phyloP scores from a whole-genome alignment of 352 stramenopile genomes.

The Phytopythium oedochilum region DNA sequence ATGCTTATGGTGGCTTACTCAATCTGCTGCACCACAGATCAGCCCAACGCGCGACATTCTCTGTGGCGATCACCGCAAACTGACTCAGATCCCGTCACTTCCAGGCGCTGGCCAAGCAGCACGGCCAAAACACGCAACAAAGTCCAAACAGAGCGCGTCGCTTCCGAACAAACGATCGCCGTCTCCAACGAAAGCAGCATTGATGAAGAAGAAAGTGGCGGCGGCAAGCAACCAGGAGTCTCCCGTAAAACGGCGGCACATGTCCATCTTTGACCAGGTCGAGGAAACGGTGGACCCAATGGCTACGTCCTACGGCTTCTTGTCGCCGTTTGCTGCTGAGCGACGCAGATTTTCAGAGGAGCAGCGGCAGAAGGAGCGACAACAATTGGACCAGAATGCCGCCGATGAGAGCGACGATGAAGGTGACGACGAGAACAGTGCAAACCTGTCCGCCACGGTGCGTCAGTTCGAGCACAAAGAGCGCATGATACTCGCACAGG shows the following conservation, averaged over 20 bases:
- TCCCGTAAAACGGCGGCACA: background rate
- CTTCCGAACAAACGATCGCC: background rate
- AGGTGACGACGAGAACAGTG: background rate
- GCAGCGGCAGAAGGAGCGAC: background rate
- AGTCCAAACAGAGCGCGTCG: conserved; percentile 4
- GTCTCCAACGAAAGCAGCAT: conserved; percentile 1
- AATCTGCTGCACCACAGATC: conserved; percentile 13
- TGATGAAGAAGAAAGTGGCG: background rate
- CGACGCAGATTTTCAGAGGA: background rate
- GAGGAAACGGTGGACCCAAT: conserved; percentile 16
- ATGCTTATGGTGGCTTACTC: background rate
- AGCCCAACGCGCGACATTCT: conserved; percentile 51
- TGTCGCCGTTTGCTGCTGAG: conserved; percentile 14
- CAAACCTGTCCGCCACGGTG: background rate
- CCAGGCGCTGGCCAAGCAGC: background rate
- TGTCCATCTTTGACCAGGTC: conserved; percentile 7
- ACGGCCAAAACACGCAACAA: conserved; percentile 3
- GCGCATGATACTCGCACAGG: conserved; percentile 21
- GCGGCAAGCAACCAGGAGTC: conserved; percentile 10
- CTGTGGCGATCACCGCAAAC: conserved; percentile 34
- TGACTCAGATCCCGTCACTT: conserved; percentile 47
- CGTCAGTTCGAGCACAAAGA: conserved; percentile 34
- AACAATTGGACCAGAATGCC: background rate
- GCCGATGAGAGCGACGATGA: background rate
- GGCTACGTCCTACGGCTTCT: conserved; percentile 16